phyloP scores from a whole-genome alignment of 495 filamentous ascomycete species.

The Neurospora sp. region DNA sequence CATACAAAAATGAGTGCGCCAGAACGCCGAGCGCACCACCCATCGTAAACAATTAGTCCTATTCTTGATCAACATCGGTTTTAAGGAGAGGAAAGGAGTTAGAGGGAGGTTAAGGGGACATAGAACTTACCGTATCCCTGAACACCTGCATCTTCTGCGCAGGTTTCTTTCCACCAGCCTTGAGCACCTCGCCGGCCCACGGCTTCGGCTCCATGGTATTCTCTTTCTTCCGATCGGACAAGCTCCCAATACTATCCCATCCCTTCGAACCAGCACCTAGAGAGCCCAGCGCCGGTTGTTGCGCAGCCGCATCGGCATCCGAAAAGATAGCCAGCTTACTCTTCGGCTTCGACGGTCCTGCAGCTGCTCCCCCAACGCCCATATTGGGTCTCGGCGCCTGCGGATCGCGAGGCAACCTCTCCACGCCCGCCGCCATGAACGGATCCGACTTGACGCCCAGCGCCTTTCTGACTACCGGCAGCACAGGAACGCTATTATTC shows the following conservation, averaged over 20 bases:
- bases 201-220: conserved; percentile 79
- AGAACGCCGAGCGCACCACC: conserved; percentile 37
- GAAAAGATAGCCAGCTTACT: conserved; percentile 78
- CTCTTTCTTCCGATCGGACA: conserved; percentile 86
- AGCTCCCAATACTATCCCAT: conserved; percentile 85
- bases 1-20: conserved; percentile 44
- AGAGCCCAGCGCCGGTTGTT: conserved; percentile 37
- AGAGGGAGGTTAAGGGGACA: conserved; percentile 10
- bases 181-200: conserved; percentile 86
- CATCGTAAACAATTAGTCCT: conserved; percentile 71
- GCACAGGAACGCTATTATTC: conserved; percentile 66
- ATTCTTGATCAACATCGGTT: conserved; percentile 75
- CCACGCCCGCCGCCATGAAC: conserved; percentile 36
- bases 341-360: conserved; percentile 57
- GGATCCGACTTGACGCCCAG: conserved; percentile 80
- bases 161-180: conserved; percentile 70
- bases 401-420: conserved; percentile 39
- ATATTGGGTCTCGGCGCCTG: conserved; percentile 50
- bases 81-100: conserved; percentile 15
- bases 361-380: conserved; percentile 34
- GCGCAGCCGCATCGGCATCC: conserved; percentile 49
- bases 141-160: conserved; percentile 82
- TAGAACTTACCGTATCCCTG: conserved; percentile 82
- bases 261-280: conserved; percentile 49
- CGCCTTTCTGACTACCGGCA: conserved; percentile 75